Percentiles rank a stretch among this genome's conserved stretches.
These are phyloP conservation scores for Amesomyces nigricolor DNA, from an alignment of 2,329 filamentous ascomycete genomes.

Conservation along the genomic window DNA sequence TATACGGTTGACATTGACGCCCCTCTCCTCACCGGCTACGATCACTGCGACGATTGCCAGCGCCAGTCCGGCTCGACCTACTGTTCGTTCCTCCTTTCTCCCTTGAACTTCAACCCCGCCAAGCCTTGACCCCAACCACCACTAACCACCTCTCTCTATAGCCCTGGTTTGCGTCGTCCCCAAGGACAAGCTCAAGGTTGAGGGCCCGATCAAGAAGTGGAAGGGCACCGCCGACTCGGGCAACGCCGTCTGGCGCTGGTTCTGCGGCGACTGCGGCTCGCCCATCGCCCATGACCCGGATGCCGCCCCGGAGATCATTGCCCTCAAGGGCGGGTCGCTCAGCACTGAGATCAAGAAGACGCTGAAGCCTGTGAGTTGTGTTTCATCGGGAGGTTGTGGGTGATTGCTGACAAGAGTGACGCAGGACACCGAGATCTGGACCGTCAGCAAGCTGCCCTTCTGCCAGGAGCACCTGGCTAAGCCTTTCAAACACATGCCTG, in stretches of 20 bases:
- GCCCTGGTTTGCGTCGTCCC: conserved; percentile 61
- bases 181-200: conserved; percentile 59
- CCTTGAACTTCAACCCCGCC: neutral
- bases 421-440: conserved; percentile 66
- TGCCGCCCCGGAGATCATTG: conserved; percentile 64
- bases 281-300: conserved; percentile 67
- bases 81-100: conserved; percentile 34
- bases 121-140: neutral
- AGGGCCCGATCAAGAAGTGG: conserved; percentile 60
- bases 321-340: conserved; percentile 61
- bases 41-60: conserved; percentile 70
- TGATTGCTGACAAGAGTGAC: neutral
- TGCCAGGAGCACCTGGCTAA: conserved; percentile 60
- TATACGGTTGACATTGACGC: conserved; percentile 54
- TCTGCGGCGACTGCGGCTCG: conserved; percentile 64
- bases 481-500: conserved; percentile 53
- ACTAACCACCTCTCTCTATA: conserved; percentile 28
- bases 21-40: conserved; percentile 55
- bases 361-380: conserved; percentile 53
- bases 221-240: conserved; percentile 55
- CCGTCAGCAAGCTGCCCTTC: conserved; percentile 62
- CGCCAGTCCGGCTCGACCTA: conserved; percentile 65
- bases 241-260: conserved; percentile 60
- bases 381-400: neutral
- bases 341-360: conserved; percentile 60